Evolutionary conservation across 495 filamentous ascomycete genomes (phyloP), one percentile per base, ranked within the genome.

Genomic region (Annulohypoxylon bovei): DNA sequence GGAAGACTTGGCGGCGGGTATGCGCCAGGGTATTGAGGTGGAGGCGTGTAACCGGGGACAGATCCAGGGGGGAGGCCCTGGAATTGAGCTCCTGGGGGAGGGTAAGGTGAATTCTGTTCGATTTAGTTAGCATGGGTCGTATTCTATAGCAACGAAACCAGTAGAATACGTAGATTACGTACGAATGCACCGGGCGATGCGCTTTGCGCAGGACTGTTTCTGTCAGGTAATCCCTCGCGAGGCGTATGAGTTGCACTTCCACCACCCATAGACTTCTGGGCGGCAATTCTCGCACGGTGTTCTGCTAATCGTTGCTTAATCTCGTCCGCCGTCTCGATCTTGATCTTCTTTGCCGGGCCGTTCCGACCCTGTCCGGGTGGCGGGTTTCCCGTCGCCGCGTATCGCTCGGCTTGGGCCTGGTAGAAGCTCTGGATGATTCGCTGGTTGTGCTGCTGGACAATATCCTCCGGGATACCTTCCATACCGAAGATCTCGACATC

Each of bases 401-500:
- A 89, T 42, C 93, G 88, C 76, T 97, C 92, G 20, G 90, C 89
- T 79, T 97, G 93, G 8, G 90, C 91, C 68, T 91, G 88, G 77
- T 94, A 93, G 79, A 90, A 97, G 77, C 92, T 90, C 35, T 88
- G 84, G 56, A 92, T 87, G 68, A 98, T 92, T 61, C 91, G 89
- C 81, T 95, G 91, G 65, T 92, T 90, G 80, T 98, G 96, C 57
- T 89, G 85, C 64, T 90, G 83, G 22, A 92, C 82, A 62, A 97
- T 86, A 39, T 97, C 93, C 35, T 93, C 92, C 8, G 95, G 95
- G 18, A 99, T 92, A 71, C 95, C 95, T 74, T 98, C 94, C 91
- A 97, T 97, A 72, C 95, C 95, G 76, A 98, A 99, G 71, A 99
- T 98, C 79, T 99, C 95, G 49, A 97, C 87, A 46, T 97, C 93